A percentile compares a stretch with the other conserved stretches of the same genome.
phyloP scores from a whole-genome alignment of 768 basidiomycete species.

The Lentinus brumalis region DNA sequence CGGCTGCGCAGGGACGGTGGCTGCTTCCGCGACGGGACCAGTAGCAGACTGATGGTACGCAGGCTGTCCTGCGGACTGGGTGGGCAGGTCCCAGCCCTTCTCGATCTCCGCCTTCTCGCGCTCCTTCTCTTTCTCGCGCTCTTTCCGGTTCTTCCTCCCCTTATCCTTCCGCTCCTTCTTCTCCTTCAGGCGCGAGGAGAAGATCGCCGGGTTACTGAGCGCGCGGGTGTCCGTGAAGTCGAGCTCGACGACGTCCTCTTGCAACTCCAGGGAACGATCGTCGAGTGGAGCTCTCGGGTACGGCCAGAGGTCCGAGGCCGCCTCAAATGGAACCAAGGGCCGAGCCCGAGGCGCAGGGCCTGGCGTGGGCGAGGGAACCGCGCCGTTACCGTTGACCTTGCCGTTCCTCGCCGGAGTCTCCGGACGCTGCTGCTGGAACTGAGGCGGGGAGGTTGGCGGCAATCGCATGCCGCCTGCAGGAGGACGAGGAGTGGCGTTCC shows the following conservation, averaged over 20 bases:
- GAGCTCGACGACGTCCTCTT: constrained; percentile 71
- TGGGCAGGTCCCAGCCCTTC: constrained; percentile 61
- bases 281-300: constrained; percentile 54
- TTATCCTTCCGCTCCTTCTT: constrained; percentile 29
- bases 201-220: constrained; percentile 66
- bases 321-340: constrained; percentile 58
- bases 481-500: constrained; percentile 68
- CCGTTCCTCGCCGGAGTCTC: neutral
- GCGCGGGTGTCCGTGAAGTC: constrained; percentile 76
- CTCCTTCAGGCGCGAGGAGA: constrained; percentile 35
- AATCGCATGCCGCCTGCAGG: constrained; percentile 30
- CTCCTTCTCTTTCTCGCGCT: constrained; percentile 39
- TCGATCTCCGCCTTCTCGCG: constrained; percentile 53
- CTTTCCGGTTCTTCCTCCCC: constrained; percentile 34
- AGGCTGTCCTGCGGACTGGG: constrained; percentile 17
- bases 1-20: neutral
- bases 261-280: constrained; percentile 34
- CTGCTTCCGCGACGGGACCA: neutral
- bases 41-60: constrained; percentile 2
- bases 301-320: constrained; percentile 73
- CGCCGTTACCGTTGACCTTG: constrained; percentile 1
- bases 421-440: neutral
- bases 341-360: constrained; percentile 21
- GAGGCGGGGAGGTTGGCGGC: constrained; percentile 13
- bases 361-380: neutral